A percentile compares a stretch with the other conserved stretches of the same genome.
Evolutionary conservation across 2,329 filamentous ascomycete genomes (phyloP).

Genomic region (Botrytis squamosa): DNA sequence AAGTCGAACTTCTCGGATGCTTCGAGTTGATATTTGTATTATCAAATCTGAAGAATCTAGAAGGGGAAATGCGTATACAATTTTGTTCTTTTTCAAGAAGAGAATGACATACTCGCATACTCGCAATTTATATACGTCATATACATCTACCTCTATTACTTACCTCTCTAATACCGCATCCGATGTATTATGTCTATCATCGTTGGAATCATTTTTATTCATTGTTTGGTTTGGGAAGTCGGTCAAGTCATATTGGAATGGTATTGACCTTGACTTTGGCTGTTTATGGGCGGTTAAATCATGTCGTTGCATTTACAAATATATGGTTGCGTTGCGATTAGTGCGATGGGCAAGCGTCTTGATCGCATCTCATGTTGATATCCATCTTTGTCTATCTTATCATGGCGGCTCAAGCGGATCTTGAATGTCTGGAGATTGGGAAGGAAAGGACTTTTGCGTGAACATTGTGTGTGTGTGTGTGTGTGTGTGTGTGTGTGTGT

Average conservation of each 20-base stretch:
- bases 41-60: background rate
- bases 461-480: background rate
- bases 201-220: background rate
- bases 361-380: constrained; percentile 12
- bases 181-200: background rate
- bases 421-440: background rate
- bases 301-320: constrained; percentile 17
- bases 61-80: background rate
- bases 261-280: background rate
- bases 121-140: background rate
- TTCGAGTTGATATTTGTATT: background rate
- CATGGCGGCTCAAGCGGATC: constrained; percentile 3
- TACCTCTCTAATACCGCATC: constrained; percentile 1
- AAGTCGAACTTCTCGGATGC: background rate
- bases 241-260: background rate
- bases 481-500: background rate
- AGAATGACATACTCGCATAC: background rate
- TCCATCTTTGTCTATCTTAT: background rate
- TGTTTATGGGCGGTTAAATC: constrained; percentile 13
- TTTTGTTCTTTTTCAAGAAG: background rate
- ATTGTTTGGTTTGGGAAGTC: background rate
- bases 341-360: constrained; percentile 2
- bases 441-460: background rate
- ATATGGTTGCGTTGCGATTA: constrained; percentile 12
- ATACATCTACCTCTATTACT: constrained; percentile 2